Percentiles rank a stretch among this genome's conserved stretches.
phyloP scores from a whole-genome alignment of 139 green algal species.

The Chlamydomonas applanata region DNA sequence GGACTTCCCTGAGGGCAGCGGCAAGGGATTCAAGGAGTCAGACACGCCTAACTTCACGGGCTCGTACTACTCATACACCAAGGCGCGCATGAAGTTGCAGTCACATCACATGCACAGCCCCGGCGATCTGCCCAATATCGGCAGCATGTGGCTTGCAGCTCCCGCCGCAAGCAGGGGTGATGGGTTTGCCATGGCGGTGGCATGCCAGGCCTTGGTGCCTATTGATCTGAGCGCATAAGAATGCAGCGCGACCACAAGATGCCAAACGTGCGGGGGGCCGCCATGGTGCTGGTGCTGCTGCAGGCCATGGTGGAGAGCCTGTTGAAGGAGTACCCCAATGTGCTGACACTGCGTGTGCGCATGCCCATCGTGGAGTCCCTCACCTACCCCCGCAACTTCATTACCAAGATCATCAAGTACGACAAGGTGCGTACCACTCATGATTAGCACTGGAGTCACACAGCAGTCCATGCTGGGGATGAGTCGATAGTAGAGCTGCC shows the following conservation, averaged over 20 bases:
- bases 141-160: not conserved
- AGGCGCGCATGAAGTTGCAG: conserved; percentile 48
- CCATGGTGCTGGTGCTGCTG: conserved; percentile 7
- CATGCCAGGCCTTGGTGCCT: no score
- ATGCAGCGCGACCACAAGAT: no score
- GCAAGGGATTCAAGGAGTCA: conserved; percentile 91
- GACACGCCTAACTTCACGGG: conserved; percentile 96
- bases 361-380: conserved; percentile 96
- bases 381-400: conserved; percentile 94
- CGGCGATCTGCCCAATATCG: not conserved
- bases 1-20: conserved; percentile 66
- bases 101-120: not conserved
- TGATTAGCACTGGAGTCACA: no score
- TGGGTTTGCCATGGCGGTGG: no score
- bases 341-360: conserved; percentile 89
- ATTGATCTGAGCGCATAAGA: no score
- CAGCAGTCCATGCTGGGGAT: no score
- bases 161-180: no score
- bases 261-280: no score
- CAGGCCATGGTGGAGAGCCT: conserved; percentile 90
- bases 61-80: conserved; percentile 96
- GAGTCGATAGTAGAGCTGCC: no score
- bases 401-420: conserved; percentile 99
- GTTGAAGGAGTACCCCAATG: conserved; percentile 88
- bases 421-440: conserved; percentile 82